These are phyloP conservation scores for Talaromyces sp. DNA, from an alignment of 2,329 filamentous ascomycete genomes.

Conservation along the genomic window DNA sequence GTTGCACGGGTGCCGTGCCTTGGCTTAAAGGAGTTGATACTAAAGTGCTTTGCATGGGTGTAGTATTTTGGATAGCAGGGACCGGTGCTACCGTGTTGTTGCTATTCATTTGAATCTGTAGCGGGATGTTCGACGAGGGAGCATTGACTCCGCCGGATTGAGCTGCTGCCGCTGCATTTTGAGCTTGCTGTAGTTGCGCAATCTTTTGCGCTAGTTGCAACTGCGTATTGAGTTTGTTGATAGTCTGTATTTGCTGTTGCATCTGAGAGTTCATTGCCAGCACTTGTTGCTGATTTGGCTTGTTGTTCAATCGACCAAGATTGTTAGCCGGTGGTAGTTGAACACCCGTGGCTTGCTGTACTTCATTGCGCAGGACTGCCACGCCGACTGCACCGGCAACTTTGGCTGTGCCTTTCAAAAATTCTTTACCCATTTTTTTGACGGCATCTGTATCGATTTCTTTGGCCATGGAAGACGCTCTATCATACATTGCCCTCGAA, in stretches of 20 bases:
- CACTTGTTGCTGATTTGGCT: constrained; percentile 3
- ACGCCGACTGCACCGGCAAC: constrained; percentile 5
- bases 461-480: constrained; percentile 6
- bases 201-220: neutral
- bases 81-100: neutral
- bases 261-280: neutral
- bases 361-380: neutral
- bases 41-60: neutral
- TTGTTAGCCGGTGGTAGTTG: constrained; percentile 1
- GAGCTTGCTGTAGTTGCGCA: neutral
- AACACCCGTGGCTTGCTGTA: constrained; percentile 7
- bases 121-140: neutral
- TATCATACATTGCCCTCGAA: constrained; percentile 7
- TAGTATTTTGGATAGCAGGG: neutral
- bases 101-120: neutral
- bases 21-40: neutral
- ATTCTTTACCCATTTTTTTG: constrained; percentile 7
- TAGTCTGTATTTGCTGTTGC: constrained; percentile 3
- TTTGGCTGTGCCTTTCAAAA: constrained; percentile 7
- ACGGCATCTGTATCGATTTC: constrained; percentile 8
- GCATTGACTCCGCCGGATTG: neutral
- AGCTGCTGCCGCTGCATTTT: neutral
- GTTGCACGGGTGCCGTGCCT: neutral
- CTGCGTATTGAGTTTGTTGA: constrained; percentile 5
- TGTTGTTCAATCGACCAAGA: neutral